Conservation (phyloP, 2,329 filamentous ascomycete genomes). For the Triangularia verruculosa region DNA sequence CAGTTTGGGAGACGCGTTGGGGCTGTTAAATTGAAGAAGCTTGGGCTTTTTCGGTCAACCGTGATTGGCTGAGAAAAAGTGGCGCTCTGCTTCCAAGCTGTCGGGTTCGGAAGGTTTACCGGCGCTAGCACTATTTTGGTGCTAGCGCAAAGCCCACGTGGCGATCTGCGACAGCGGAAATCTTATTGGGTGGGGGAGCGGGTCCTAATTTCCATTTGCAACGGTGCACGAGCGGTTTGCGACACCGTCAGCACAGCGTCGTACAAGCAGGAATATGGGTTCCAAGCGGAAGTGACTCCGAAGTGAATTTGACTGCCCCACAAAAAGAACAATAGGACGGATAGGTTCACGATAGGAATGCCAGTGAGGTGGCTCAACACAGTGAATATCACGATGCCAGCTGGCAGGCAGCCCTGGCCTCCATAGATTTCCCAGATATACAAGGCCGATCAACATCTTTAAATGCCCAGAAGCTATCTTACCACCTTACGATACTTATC, state of each 20-base stretch:
- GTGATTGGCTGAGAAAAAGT: neutral
- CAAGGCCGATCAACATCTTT: too few relatives aligned
- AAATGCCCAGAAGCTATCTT: too few relatives aligned
- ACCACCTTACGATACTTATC: too few relatives aligned
- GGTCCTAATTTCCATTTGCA: neutral
- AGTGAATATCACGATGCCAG: too few relatives aligned
- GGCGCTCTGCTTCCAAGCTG: conserved; percentile 3
- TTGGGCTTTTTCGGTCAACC: neutral
- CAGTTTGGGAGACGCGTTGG: neutral
- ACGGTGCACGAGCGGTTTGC: neutral
- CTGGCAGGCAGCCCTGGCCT: too few relatives aligned
- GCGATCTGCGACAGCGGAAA: neutral
- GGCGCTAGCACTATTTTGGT: neutral
- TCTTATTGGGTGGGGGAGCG: neutral
- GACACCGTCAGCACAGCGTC: neutral
- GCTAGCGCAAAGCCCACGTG: neutral
- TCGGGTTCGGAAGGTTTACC: conserved; percentile 11
- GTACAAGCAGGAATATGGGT: too few relatives aligned
- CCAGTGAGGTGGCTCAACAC: too few relatives aligned
- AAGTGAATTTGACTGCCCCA: too few relatives aligned
- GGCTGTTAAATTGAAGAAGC: neutral
- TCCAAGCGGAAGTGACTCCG: too few relatives aligned
- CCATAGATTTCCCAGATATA: too few relatives aligned
- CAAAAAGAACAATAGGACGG: too few relatives aligned
- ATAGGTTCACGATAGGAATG: too few relatives aligned